Evolutionary conservation across 1,284 basidiomycete species (phyloP), one percentile per base, ranked within the genome.

Genomic region (Rhodotorula sp.): DNA sequence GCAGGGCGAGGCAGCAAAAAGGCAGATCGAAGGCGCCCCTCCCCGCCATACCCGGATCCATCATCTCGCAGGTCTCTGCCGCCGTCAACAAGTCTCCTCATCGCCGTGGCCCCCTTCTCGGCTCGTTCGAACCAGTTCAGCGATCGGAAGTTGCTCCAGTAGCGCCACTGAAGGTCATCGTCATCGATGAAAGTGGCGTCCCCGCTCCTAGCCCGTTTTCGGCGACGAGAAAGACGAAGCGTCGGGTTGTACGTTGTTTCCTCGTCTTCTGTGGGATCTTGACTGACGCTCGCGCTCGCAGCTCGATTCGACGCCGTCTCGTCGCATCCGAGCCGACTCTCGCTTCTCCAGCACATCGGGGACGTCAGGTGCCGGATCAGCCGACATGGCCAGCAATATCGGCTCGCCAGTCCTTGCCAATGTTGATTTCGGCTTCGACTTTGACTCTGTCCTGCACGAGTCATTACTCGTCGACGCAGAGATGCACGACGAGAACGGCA

Each of bases 361-460:
- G 24, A 70, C 69, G 7, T 77, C 76, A 22, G 70, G 66, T 20
- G 69, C 70, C 7, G 50, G 62, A 24, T 74, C 73, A 5, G 50
- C 61, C 46, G 70, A 68, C n/a, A 37, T 53, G 4, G 62, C 26
- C 30, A 65, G 63, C 63, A 65, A 69, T 26, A 16, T 67, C 50
- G 66, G 55, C 28, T 71, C 70, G 30, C 72, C 65, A 22, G 64
- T 66, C 11, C 57, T 69, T 44, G 62, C 63, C 61, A 65, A 68
- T 28, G 66, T 70, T 48, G 62, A 66, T 55, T 59, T 74, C 50
- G 61, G 64, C 20, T 67, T 77, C 26, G 75, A 76, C 18, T 57
- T 76, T 50, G 75, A 76, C 54, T 75, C 76, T 15, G 56, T 77
- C 16, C 69, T 77, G 31, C 70, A 77, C 62, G 69, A 61, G 30